Evolutionary conservation across 2,329 filamentous ascomycete species (phyloP), one percentile per base, ranked within the genome.

Genomic region (Ambrosiella xylebori): DNA sequence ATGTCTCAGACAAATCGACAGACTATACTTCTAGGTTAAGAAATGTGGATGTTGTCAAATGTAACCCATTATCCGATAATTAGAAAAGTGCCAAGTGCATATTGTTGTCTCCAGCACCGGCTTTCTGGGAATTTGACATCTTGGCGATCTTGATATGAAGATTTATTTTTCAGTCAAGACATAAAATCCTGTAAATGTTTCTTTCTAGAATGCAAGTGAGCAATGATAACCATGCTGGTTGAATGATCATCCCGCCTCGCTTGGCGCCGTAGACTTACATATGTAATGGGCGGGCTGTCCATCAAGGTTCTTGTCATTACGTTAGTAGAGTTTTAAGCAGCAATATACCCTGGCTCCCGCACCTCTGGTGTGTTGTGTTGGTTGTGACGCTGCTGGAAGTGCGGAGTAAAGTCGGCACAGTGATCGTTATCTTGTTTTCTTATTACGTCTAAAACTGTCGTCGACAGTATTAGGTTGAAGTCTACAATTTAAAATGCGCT

Each of bases 221-320:
- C 11, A 41, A 41, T 12, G 36, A 35, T 35, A 36, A 52, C 8
- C 19, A 38, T 27, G 27, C 27, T 4, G 27, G 12, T 52, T 12
- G n/a, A 35, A 52, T 52, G n/a, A 9, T 19, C 7, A 35, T 39
- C 40, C 47, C 45, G 19, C 47, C 27, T 19, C 36, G 35, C 27
- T 19, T 50, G 41, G 49, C 12, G 8, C n/a, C 37, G 36, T 15
- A 45, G 47, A 51, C 35, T 51, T 51, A 9, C 19, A 7, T 7
- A 19, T 8, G 17, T 7, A 11, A 51, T 56, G 13, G 3, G 27
- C 27, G 27, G 3, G 40, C 15, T 50, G 15, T 44, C 58, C 58
- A 59, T 59, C 58, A 59, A 57, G 58, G 58, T 59, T 59, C 58
- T 56, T 41, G 41, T 37, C 13, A 35, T 45, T 40, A 7, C 39